Conservation (phyloP, 306 rosid species). For the Cucurbita argyrosperma region DNA sequence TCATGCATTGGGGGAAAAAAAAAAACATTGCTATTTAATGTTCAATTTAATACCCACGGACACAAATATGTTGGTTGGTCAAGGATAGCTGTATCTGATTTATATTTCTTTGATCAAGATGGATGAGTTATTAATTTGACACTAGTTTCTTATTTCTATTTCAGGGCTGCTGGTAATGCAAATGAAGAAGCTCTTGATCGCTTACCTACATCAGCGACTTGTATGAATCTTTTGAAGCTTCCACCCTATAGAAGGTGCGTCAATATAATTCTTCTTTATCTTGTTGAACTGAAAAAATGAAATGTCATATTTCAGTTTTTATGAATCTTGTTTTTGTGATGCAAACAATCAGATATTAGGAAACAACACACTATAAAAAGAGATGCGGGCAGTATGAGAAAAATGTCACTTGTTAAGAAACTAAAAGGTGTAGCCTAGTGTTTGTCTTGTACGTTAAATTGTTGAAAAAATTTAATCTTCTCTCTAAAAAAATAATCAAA, state of each 20-base stretch:
- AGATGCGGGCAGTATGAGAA: not conserved
- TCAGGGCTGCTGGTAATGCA: constrained; percentile 84
- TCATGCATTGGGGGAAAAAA: not conserved
- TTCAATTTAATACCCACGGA: not conserved
- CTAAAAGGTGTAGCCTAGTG: not conserved
- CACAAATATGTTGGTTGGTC: not conserved
- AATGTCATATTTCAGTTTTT: not conserved
- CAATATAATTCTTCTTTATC: not conserved
- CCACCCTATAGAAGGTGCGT: constrained; percentile 93
- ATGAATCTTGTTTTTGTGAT: not conserved
- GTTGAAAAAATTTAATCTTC: not conserved
- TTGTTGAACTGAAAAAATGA: not conserved
- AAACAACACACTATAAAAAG: not conserved
- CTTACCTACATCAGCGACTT: constrained; percentile 91
- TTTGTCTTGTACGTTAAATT: not conserved
- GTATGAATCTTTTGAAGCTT: constrained; percentile 96
- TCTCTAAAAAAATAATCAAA: no score
- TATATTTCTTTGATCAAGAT: not conserved
- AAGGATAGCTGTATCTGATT: not conserved
- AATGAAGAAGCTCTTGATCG: constrained; percentile 89
- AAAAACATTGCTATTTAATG: not conserved
- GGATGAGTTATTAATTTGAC: not conserved
- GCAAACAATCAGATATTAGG: not conserved
- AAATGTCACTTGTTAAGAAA: not conserved
- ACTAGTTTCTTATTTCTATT: not conserved